Evolutionary conservation across 805 yeast genomes (phyloP), one percentile per base, ranked within the genome.

Genomic region (Wickerhamomyces subpelliculosus): DNA sequence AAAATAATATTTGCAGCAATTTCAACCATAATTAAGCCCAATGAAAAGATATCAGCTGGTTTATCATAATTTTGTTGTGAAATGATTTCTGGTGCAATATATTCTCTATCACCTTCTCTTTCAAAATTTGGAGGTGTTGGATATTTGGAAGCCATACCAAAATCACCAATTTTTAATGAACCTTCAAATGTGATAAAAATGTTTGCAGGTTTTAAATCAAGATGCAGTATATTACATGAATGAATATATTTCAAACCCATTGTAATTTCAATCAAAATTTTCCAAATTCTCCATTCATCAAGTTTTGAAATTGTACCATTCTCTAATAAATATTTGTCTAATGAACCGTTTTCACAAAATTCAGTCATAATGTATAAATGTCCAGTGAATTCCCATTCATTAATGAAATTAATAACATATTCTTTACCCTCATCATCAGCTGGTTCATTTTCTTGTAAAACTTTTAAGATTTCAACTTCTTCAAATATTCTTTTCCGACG

Each of bases 251-350:
- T 70, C 42, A 93, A 64, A 0, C 97, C 98, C 52, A 76, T 70
- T 30, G 86, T 62, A 14, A 89, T 68, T 57, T 90, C 98, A 36
- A 83, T 80, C 47, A 93, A 67, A 32, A 93, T 90, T 63, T 93
- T 93, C 98, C 98, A 93, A 29, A 90, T 89, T 49, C 98, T 73
- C 83, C 96, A 93, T 58, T 93, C 98, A 56, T 93, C 98, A 36
- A 93, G 68, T 49, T 80, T 80, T 23, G 85, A 75, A 29, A 80
- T 71, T 35, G 81, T 78, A 18, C 86, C 87, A 56, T 79, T 81
- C 47, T 84, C 94, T 24, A 78, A 71, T 37, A 93, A 60, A 53
- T 90, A 93, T 42, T 76, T 75, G 52, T 80, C 93, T 41, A 93
- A 63, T 18, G 93, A 84, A 2, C 97, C 97, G 55, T 89, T 93